Conservation (phyloP, 129 eudicot genomes). For the Silybum marianum region DNA sequence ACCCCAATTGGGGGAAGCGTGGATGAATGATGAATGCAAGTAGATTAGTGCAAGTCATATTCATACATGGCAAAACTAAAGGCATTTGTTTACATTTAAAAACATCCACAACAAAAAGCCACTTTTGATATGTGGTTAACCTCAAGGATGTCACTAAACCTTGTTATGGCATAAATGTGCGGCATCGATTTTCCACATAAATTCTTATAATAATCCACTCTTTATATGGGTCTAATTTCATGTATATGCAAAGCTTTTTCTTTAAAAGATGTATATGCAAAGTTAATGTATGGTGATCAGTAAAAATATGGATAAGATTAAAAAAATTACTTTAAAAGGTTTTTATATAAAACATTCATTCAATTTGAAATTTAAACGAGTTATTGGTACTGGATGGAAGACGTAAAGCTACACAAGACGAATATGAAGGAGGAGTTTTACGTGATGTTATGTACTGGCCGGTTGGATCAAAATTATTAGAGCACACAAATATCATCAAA, state of each 20-base stretch:
- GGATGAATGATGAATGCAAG: constrained; percentile 21
- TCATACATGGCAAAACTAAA: constrained; percentile 5
- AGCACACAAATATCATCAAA: background rate
- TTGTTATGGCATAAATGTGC: constrained; percentile 22
- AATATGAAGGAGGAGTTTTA: too few relatives aligned
- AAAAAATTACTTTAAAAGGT: too few relatives aligned
- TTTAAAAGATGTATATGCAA: background rate
- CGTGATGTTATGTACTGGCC: background rate
- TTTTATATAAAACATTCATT: too few relatives aligned
- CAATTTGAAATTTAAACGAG: background rate
- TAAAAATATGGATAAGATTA: background rate
- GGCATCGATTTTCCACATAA: constrained; percentile 37
- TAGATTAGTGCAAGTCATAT: constrained; percentile 33
- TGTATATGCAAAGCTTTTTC: background rate
- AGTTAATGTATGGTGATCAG: background rate
- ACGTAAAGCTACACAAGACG: background rate
- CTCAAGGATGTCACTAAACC: constrained; percentile 40
- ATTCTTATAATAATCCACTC: background rate
- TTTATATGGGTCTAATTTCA: background rate
- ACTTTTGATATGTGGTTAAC: constrained; percentile 34
- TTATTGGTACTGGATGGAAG: background rate
- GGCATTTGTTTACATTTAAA: background rate
- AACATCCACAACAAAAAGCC: constrained; percentile 30
- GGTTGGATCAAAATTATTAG: background rate
- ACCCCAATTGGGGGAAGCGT: constrained; percentile 1